These are phyloP conservation scores for Aspergillus spinulosporus DNA, from an alignment of 2,329 filamentous ascomycete genomes.

Conservation along the genomic window DNA sequence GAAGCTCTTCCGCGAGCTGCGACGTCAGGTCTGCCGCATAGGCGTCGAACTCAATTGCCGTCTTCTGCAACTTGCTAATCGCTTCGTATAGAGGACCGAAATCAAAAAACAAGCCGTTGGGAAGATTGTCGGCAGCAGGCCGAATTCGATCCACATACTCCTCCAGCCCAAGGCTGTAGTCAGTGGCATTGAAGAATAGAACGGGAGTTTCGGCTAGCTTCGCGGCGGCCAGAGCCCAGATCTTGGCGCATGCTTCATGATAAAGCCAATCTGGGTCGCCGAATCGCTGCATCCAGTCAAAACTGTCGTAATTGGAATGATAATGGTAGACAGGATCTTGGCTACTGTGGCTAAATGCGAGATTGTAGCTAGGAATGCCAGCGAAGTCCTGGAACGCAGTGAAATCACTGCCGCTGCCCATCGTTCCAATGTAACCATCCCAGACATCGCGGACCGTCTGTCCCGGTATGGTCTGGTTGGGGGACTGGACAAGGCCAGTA, in stretches of 20 bases:
- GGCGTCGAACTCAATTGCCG: slow-evolving; percentile 54
- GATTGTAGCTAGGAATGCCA: slow-evolving; percentile 65
- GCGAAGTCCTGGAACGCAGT: slow-evolving; percentile 73
- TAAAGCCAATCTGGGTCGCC: slow-evolving; percentile 66
- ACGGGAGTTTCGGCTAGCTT: slow-evolving; percentile 63
- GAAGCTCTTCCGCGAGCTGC: slow-evolving; percentile 58
- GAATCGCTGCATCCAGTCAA: slow-evolving; percentile 78
- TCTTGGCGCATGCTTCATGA: slow-evolving; percentile 63
- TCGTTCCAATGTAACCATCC: slow-evolving; percentile 61
- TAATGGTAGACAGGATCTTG: slow-evolving; percentile 67
- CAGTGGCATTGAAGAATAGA: slow-evolving; percentile 63
- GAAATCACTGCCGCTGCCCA: slow-evolving; percentile 73
- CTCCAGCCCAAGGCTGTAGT: slow-evolving; percentile 61
- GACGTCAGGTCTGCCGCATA: slow-evolving; percentile 48
- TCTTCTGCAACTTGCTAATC: slow-evolving; percentile 51
- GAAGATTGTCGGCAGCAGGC: slow-evolving; percentile 29
- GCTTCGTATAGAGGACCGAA: slow-evolving; percentile 52
- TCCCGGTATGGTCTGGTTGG: slow-evolving; percentile 71
- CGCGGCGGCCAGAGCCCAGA: slow-evolving; percentile 63
- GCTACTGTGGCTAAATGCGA: slow-evolving; percentile 55
- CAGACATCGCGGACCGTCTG: slow-evolving; percentile 71
- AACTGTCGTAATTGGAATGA: slow-evolving; percentile 80
- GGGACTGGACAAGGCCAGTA: slow-evolving; percentile 63
- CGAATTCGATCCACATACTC: slow-evolving; percentile 42
- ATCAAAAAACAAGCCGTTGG: slow-evolving; percentile 32